phyloP scores from a whole-genome alignment of 177 flowering plant species.

The Vitis hybrid region DNA sequence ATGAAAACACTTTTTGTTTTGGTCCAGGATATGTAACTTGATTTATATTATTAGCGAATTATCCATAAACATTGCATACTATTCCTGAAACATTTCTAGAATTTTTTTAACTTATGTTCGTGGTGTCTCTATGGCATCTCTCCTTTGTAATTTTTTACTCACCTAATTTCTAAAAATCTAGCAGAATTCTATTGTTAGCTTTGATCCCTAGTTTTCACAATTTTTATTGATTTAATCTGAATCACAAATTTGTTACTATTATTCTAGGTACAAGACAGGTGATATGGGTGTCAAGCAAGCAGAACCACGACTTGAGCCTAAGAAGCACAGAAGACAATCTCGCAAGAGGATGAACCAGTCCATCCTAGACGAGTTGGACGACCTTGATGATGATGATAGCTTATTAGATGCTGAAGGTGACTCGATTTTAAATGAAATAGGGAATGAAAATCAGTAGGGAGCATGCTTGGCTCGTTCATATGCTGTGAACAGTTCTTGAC shows the following conservation, averaged over 20 bases:
- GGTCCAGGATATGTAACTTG: no score
- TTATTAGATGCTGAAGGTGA: conserved; percentile 30
- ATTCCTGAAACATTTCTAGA: no score
- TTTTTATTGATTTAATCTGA: background rate
- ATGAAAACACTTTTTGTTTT: no score
- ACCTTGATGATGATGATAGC: conserved; percentile 51
- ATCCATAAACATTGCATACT: no score
- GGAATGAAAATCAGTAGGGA: conserved; percentile 32
- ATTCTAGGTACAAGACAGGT: conserved; percentile 72
- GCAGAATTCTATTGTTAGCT: no score
- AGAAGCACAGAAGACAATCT: conserved; percentile 88
- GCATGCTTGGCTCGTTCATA: background rate
- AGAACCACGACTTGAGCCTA: conserved; percentile 72
- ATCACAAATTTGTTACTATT: background rate
- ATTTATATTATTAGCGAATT: no score
- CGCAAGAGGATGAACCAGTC: conserved; percentile 84
- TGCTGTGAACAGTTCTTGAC: no score
- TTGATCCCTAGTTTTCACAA: background rate
- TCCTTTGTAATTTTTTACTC: no score
- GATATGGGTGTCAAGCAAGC: conserved; percentile 75
- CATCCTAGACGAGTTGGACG: conserved; percentile 59
- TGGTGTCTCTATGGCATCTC: no score
- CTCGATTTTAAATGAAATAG: conserved; percentile 29
- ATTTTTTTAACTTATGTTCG: no score
- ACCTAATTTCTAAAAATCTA: no score